Conservation (phyloP, 2,329 filamentous ascomycete species). For the Xylariaceae sp. region DNA sequence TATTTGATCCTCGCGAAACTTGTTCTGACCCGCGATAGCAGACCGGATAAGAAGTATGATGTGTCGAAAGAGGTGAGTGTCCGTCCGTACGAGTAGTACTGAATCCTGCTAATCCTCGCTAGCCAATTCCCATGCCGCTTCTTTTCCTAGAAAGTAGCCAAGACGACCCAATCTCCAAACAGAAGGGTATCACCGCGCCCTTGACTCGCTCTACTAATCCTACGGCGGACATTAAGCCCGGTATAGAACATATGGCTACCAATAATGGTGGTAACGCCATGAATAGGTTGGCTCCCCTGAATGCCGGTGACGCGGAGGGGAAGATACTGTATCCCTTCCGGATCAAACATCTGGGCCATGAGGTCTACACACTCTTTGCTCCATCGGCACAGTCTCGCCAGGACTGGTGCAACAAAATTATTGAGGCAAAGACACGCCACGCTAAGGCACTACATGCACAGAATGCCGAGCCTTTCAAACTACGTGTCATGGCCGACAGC, state of each 20-base stretch:
- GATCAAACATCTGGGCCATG: slow-evolving; percentile 91
- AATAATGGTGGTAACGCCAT: slow-evolving; percentile 52
- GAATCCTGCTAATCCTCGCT: slow-evolving; percentile 26
- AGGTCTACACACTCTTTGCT: slow-evolving; percentile 87
- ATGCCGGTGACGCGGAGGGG: slow-evolving; percentile 65
- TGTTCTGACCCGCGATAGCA: slow-evolving; percentile 60
- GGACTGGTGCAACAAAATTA: slow-evolving; percentile 91
- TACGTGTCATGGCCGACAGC: slow-evolving; percentile 86
- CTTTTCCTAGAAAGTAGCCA: slow-evolving; percentile 87
- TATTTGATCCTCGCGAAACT: slow-evolving; percentile 91
- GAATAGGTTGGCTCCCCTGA: slow-evolving; percentile 38
- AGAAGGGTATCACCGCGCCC: slow-evolving; percentile 65
- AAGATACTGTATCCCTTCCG: slow-evolving; percentile 90
- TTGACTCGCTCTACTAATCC: slow-evolving; percentile 57
- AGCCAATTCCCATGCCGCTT: slow-evolving; percentile 93
- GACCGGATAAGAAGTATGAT: slow-evolving; percentile 80
- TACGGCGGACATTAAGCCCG: slow-evolving; percentile 52
- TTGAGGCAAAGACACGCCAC: slow-evolving; percentile 90
- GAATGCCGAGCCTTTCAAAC: slow-evolving; percentile 90
- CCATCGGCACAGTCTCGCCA: slow-evolving; percentile 66
- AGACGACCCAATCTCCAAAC: slow-evolving; percentile 83
- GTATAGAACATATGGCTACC: slow-evolving; percentile 63
- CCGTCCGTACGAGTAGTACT: not conserved
- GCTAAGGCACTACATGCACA: slow-evolving; percentile 83
- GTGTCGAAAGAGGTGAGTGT: slow-evolving; percentile 75